Base-by-base conservation (phyloP, 371 early-diverging fungal genomes). In the Saksenaea vasiformis region DNA sequence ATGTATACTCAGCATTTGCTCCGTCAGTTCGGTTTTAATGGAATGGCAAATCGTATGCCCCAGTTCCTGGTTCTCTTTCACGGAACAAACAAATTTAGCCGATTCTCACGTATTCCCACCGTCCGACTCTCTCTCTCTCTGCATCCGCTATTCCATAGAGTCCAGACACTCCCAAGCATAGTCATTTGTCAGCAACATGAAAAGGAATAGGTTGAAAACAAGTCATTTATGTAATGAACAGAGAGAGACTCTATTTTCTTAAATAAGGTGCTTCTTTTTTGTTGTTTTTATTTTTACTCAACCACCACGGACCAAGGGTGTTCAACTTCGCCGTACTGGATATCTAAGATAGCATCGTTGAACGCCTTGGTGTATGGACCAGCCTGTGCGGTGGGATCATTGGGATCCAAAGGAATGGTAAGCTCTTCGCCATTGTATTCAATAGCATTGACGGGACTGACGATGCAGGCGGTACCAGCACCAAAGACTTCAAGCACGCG, bases 401-500 rank as follows among this genome's bases (percentile, higher is more conserved):
- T 82, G 37, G 95, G 94, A 75, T 97, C 97, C 51, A 98, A 86
- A 34, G 98, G 97, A 59, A 98, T 87, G 31, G 78, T 65, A 61
- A 93, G 76, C 41, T 93, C 89, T 44, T 81, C 76, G 44, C 81
- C 87, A 39, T 84, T 63, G 72, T 92, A 97, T 57, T 82, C 76
- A 62, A 97, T 92, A 55, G 77, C 80, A 79, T 94, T 93, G 83
- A 98, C 91, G 28, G 97, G 97, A 69, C 87, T 88, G 22, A 98
- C 96, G 61, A 98, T 95, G 77, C 94, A 93, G 26, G 98, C 98
- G 15, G 98, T 98, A 63, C 98, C 98, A 24, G 95, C 87, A 65
- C 97, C 97, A 86, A 97, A 93, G 80, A 91, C 85, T 74, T 95
- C 96, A 31, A 70, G 28, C 43, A 80, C 72, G 24, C 96, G 87